Percentiles rank a stretch among this genome's conserved stretches.
Conservation (phyloP, 1,139 yeast species). For the Blastobotrys ciferrii region DNA sequence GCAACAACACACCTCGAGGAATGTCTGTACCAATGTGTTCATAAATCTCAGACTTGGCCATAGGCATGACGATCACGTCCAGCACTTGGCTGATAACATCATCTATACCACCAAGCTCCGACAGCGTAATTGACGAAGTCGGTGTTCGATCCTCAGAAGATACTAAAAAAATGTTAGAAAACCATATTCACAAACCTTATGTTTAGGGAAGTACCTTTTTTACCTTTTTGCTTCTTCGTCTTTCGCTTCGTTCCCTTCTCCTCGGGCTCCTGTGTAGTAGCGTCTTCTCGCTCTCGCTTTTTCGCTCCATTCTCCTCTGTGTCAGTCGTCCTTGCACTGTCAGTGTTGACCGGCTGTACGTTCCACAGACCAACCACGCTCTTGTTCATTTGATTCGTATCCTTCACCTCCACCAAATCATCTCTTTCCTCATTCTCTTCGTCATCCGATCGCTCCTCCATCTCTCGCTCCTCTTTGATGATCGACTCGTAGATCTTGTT, state of each 20-base stretch:
- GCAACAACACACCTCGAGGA: slow-evolving; percentile 90
- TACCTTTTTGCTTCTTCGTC: slow-evolving; percentile 39
- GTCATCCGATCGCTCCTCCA: slow-evolving; percentile 34
- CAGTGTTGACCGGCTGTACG: slow-evolving; percentile 18
- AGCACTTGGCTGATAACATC: slow-evolving; percentile 76
- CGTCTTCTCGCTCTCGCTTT: slow-evolving; percentile 36
- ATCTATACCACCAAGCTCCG: slow-evolving; percentile 88
- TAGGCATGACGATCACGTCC: slow-evolving; percentile 89
- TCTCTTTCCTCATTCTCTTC: slow-evolving; percentile 42
- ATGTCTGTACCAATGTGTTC: slow-evolving; percentile 88
- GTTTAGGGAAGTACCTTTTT: slow-evolving; percentile 5
- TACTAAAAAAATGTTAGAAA: slow-evolving; percentile 11
- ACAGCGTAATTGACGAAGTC: slow-evolving; percentile 46
- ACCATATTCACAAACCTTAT: neutral
- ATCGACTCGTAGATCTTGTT: neutral
- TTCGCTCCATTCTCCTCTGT: slow-evolving; percentile 29
- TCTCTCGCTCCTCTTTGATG: slow-evolving; percentile 8
- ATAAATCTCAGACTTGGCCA: slow-evolving; percentile 90
- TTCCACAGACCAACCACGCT: slow-evolving; percentile 75
- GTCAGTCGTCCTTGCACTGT: slow-evolving; percentile 16
- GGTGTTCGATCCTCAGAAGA: slow-evolving; percentile 28
- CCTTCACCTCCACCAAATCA: slow-evolving; percentile 55
- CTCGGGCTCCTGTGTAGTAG: slow-evolving; percentile 25
- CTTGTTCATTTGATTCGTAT: slow-evolving; percentile 64
- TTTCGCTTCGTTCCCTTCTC: slow-evolving; percentile 30